Evolutionary conservation across 257 asterid genomes (phyloP).

Genomic region (Osmanthus fragrans): DNA sequence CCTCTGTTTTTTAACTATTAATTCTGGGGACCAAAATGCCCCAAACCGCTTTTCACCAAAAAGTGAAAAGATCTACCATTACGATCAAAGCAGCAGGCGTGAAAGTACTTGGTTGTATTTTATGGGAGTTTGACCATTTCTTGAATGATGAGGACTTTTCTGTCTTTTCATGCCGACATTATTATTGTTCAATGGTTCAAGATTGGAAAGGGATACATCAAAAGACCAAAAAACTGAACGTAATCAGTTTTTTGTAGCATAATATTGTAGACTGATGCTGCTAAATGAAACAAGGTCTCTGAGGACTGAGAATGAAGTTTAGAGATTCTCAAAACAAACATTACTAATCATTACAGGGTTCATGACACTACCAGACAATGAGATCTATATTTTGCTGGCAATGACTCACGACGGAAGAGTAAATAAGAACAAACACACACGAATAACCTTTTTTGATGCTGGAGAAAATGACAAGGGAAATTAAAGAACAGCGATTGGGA

Average conservation of each 20-base stretch:
- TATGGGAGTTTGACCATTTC: not conserved
- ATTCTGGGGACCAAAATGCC: constrained; percentile 21
- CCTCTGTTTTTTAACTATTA: constrained; percentile 8
- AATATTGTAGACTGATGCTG: constrained; percentile 12
- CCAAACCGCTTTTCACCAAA: constrained; percentile 19
- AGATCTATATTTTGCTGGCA: too few species aligned
- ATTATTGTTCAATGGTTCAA: constrained; percentile 1
- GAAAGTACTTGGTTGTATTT: constrained; percentile 11
- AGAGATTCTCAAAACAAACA: not conserved
- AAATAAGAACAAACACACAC: too few species aligned
- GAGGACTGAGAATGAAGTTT: not conserved
- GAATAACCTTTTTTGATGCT: too few species aligned
- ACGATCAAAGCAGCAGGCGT: constrained; percentile 15
- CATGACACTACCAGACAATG: not conserved
- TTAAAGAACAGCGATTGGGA: too few species aligned
- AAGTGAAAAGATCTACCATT: constrained; percentile 15
- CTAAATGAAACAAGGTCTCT: constrained; percentile 1
- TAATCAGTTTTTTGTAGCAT: constrained; percentile 15
- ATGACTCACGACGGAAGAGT: too few species aligned
- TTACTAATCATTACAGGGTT: not conserved
- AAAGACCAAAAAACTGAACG: constrained; percentile 31
- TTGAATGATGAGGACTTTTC: constrained; percentile 12
- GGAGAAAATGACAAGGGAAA: too few species aligned
- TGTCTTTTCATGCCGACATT: constrained; percentile 32
- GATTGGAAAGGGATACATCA: constrained; percentile 37